Evolutionary conservation across 768 basidiomycete species (phyloP).

Genomic region (Panellus pusillus): DNA sequence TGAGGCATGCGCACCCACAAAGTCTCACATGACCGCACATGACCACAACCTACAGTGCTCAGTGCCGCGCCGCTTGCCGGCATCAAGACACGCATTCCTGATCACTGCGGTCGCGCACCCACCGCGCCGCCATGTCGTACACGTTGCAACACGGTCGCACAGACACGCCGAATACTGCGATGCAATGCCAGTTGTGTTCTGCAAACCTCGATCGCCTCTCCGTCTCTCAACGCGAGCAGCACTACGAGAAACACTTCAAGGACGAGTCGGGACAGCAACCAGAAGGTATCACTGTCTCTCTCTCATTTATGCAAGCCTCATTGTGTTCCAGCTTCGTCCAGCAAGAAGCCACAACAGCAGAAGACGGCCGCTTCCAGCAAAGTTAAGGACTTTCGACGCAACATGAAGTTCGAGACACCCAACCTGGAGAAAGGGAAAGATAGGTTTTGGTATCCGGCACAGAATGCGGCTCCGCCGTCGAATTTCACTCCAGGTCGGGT

Average conservation of each 20-base stretch:
- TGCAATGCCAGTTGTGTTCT: slow-evolving; percentile 53
- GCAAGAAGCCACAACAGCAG: slow-evolving; percentile 17
- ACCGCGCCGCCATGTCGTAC: neutral
- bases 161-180: neutral
- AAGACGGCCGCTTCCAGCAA: slow-evolving; percentile 1
- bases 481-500: slow-evolving; percentile 65
- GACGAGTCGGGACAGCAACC: slow-evolving; percentile 9
- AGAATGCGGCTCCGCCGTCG: slow-evolving; percentile 38
- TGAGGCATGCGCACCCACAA: too few species aligned
- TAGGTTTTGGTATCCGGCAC: slow-evolving; percentile 64
- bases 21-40: too few species aligned
- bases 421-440: slow-evolving; percentile 35
- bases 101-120: too few species aligned
- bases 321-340: slow-evolving; percentile 5
- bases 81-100: too few species aligned
- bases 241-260: slow-evolving; percentile 55
- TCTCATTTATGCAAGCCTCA: slow-evolving; percentile 1
- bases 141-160: neutral
- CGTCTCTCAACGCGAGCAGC: slow-evolving; percentile 42
- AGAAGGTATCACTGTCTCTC: slow-evolving; percentile 2
- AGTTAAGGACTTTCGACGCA: neutral
- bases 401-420: too few species aligned
- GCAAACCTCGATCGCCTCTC: slow-evolving; percentile 40
- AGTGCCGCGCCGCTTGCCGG: too few species aligned
- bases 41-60: too few species aligned